These are phyloP conservation scores for Lithocarpus polystachyus DNA, from an alignment of 306 rosid genomes.

Conservation along the genomic window DNA sequence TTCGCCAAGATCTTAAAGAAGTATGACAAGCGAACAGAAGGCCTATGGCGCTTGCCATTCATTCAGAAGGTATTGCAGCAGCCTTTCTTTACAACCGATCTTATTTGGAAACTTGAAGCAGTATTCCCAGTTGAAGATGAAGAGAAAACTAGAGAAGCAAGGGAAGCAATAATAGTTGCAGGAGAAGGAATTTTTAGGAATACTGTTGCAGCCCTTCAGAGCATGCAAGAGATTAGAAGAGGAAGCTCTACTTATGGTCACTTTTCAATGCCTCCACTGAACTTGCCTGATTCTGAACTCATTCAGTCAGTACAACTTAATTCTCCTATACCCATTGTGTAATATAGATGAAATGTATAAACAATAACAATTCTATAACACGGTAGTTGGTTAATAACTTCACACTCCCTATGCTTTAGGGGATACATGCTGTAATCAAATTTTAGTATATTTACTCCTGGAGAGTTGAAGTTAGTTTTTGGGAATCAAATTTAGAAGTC, in stretches of 20 bases:
- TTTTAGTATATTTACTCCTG: background rate
- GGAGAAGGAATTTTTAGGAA: constrained; percentile 79
- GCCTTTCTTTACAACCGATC: constrained; percentile 78
- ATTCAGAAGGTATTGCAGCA: constrained; percentile 72
- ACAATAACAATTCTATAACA: background rate
- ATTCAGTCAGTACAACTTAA: constrained; percentile 51
- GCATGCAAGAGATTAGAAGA: constrained; percentile 74
- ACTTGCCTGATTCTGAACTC: constrained; percentile 62
- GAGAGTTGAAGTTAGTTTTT: background rate
- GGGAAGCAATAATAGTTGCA: constrained; percentile 40
- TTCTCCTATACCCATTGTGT: constrained; percentile 63
- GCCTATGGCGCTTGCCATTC: constrained; percentile 64
- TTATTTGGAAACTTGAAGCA: constrained; percentile 66
- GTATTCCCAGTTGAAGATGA: constrained; percentile 58
- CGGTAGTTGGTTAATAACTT: background rate
- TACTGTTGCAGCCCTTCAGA: constrained; percentile 75
- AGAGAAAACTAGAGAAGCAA: constrained; percentile 37
- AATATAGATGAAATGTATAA: background rate
- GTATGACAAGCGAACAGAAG: constrained; percentile 83
- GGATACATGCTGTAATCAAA: background rate
- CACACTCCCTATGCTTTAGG: background rate
- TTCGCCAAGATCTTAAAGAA: constrained; percentile 87
- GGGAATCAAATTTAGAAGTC: background rate
- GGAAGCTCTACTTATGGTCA: constrained; percentile 79
- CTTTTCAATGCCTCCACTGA: constrained; percentile 85